Conservation (phyloP, 83 land plant species). For the Isoetes engelmannii region DNA sequence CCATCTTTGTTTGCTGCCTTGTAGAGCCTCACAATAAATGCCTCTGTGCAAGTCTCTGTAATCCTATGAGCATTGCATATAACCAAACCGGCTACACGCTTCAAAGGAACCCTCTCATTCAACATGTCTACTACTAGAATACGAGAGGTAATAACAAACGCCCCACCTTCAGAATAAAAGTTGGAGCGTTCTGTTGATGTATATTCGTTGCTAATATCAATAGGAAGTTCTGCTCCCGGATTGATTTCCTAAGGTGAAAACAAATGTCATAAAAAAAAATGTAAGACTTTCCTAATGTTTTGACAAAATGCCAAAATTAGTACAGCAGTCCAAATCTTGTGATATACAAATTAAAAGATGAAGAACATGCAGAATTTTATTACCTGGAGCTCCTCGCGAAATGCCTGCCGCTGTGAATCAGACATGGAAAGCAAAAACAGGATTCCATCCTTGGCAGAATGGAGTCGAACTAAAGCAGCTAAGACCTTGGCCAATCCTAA, state of each 20-base stretch:
- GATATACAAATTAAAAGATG: background rate
- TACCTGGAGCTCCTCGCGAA: slow-evolving; percentile 44
- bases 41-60: slow-evolving; percentile 77
- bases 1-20: slow-evolving; percentile 33
- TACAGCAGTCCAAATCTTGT: background rate
- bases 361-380: background rate
- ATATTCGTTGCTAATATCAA: slow-evolving; percentile 38
- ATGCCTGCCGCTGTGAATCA: slow-evolving; percentile 38
- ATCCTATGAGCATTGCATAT: slow-evolving; percentile 64
- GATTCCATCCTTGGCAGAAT: slow-evolving; percentile 48
- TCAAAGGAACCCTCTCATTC: slow-evolving; percentile 48
- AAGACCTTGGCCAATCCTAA: slow-evolving; percentile 48
- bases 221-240: slow-evolving; percentile 31
- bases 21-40: slow-evolving; percentile 67
- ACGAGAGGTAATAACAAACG: slow-evolving; percentile 67
- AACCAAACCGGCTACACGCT: slow-evolving; percentile 50
- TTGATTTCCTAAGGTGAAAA: slow-evolving; percentile 23
- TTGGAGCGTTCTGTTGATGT: slow-evolving; percentile 33
- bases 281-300: background rate
- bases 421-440: slow-evolving; percentile 73
- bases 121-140: slow-evolving; percentile 82
- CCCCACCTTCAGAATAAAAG: slow-evolving; percentile 48
- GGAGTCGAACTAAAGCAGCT: slow-evolving; percentile 56
- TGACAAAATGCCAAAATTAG: background rate
- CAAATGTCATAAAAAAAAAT: background rate